Conservation (phyloP, 306 rosid genomes). For the Gastrolobium bilobum region DNA sequence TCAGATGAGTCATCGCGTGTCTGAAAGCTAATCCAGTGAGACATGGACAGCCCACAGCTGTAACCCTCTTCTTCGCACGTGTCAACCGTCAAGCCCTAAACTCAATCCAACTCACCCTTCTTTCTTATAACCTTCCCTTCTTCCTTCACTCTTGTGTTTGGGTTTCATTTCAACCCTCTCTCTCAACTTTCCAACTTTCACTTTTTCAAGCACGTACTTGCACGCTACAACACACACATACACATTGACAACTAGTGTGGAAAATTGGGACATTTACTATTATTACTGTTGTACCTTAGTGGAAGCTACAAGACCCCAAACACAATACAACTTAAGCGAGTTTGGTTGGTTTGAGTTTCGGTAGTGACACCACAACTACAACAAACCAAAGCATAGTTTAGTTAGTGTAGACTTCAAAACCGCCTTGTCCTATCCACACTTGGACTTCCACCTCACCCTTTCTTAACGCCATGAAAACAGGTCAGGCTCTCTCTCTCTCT, state of each 20-base stretch:
- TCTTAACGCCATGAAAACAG: conserved; percentile 68
- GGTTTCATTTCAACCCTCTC: neutral
- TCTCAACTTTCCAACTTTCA: conserved; percentile 27
- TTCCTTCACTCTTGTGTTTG: conserved; percentile 20
- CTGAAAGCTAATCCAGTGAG: conserved; percentile 66
- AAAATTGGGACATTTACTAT: conserved; percentile 20
- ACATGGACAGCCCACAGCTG: conserved; percentile 74
- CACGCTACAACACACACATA: neutral
- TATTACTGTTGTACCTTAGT: conserved; percentile 5
- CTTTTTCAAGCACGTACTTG: neutral
- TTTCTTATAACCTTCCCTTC: neutral
- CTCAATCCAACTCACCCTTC: conserved; percentile 48
- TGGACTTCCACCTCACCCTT: conserved; percentile 90
- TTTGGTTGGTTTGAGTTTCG: conserved; percentile 15
- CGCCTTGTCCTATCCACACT: conserved; percentile 58
- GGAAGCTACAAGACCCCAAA: neutral
- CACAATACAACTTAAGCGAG: neutral
- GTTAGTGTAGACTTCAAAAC: conserved; percentile 16
- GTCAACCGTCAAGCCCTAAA: conserved; percentile 55
- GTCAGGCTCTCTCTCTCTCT: conserved; percentile 62
- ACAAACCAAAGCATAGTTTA: neutral
- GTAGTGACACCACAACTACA: conserved; percentile 15
- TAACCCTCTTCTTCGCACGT: conserved; percentile 67
- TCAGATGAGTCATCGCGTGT: conserved; percentile 73
- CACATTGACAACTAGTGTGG: neutral